Evolutionary conservation across 305 asterid genomes (phyloP), one percentile per base, ranked within the genome.

Genomic region (Fraxinus dipetala): DNA sequence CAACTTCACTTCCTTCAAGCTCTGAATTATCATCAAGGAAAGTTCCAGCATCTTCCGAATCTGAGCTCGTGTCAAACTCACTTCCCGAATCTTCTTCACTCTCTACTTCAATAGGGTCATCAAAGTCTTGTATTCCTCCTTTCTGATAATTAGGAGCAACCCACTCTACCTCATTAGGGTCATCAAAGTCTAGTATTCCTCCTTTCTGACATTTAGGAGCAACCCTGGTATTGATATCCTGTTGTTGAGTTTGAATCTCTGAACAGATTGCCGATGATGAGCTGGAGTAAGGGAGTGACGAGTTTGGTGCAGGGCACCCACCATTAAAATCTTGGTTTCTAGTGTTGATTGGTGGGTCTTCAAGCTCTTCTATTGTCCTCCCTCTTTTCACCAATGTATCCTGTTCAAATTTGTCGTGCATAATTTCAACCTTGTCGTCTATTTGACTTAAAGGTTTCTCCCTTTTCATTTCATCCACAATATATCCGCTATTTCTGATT

Each of bases 1-100:
- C 98, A 78, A 95, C 99, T 90, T 94, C 98, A 75, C 97, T 93
- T 80, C 95, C 96, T 78, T 82, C 89, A 20, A 90, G 87, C 31
- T 90, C 96, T 24, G 86, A 70, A 56, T 89, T 92, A 78, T 80
- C 85, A n/a, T 72, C 87, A n/a, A 79, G 18, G 36, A 79, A 79
- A 6, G 80, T 76, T 81, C 73, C 82, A 13, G 78, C 74, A 67
- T 85, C 87, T 31, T 88, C 91, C 72, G 87, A 91, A 78, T 76
- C 88, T 2, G 89, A 81, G 75, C 85, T 86, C 83, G 32, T 80
- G 76, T 84, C 87, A 38, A 84, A 59, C 81, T 78, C 85, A 80
- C 85, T 81, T 73, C 73, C 87, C 2, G 75, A 79, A 73, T 78
- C 84, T 56, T 81, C 87, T 78, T 83, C 85, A 8, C 87, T 79